These are phyloP conservation scores for Talaromyces adpressus DNA, from an alignment of 495 filamentous ascomycete genomes.

Conservation along the genomic window DNA sequence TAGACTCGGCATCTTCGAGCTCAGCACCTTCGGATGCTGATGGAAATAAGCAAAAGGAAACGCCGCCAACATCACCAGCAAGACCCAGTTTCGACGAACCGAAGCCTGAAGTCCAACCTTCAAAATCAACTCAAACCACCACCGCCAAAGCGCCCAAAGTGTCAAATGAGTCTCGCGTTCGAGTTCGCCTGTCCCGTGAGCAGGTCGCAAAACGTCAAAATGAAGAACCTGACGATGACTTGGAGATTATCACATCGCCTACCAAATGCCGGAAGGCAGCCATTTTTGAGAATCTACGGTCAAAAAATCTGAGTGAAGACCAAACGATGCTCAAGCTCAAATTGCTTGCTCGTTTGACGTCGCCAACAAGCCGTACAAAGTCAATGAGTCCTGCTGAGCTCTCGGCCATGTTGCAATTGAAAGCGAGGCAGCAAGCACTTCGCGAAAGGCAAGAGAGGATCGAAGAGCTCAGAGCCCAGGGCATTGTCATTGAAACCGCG, in stretches of 20 bases:
- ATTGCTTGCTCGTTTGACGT: conserved; percentile 68
- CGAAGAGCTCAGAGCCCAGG: conserved; percentile 66
- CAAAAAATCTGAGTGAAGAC: conserved; percentile 50
- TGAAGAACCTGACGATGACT: conserved; percentile 59
- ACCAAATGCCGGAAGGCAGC: conserved; percentile 37
- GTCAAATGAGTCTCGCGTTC: conserved; percentile 25
- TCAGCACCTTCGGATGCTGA: conserved; percentile 47
- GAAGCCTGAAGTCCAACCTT: not conserved
- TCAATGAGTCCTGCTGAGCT: conserved; percentile 65
- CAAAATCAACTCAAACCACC: conserved; percentile 3
- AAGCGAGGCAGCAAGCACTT: conserved; percentile 73
- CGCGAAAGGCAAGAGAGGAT: conserved; percentile 73
- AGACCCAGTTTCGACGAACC: conserved; percentile 15
- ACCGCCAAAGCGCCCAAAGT: conserved; percentile 17
- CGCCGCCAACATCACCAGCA: conserved; percentile 44
- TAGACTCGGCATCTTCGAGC: conserved; percentile 27
- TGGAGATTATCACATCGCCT: conserved; percentile 50
- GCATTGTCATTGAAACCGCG: conserved; percentile 73
- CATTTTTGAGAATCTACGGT: conserved; percentile 64
- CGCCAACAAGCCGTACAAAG: conserved; percentile 43
- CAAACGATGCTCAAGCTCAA: conserved; percentile 60
- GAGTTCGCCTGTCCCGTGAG: conserved; percentile 32
- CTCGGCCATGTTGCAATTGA: conserved; percentile 55
- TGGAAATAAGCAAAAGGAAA: conserved; percentile 31
- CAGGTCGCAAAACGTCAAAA: conserved; percentile 31